phyloP scores from a whole-genome alignment of 805 yeast species.

The Cyberlindnera veronae region DNA sequence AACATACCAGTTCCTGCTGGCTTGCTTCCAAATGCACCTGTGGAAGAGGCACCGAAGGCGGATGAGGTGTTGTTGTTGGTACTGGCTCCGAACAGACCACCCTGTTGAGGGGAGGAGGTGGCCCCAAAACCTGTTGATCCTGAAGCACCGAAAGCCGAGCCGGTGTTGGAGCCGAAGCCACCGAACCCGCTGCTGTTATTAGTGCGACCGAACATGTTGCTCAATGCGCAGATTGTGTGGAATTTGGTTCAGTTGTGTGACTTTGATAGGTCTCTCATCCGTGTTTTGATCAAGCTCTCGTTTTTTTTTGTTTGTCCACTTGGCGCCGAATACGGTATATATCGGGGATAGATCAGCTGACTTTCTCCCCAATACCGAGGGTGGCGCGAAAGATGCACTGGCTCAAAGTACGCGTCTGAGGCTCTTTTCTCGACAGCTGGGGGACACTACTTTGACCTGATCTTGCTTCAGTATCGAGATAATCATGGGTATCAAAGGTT shows the following conservation, averaged over 20 bases:
- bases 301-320: too few relatives aligned
- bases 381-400: too few relatives aligned
- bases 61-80: constrained; percentile 26
- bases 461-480: not conserved
- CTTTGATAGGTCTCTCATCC: too few relatives aligned
- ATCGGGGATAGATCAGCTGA: too few relatives aligned
- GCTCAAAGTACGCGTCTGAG: too few relatives aligned
- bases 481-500: constrained; percentile 50
- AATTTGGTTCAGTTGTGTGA: not conserved
- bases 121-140: constrained; percentile 25
- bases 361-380: too few relatives aligned
- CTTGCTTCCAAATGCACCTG: constrained; percentile 26
- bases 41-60: constrained; percentile 23
- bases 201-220: constrained; percentile 27
- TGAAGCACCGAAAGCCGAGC: constrained; percentile 28
- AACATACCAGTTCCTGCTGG: constrained; percentile 22
- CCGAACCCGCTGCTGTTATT: constrained; percentile 30
- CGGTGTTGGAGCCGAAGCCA: constrained; percentile 31
- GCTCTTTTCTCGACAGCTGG: too few relatives aligned
- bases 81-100: constrained; percentile 38
- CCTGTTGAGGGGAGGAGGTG: constrained; percentile 25
- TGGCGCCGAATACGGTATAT: too few relatives aligned
- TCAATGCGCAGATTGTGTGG: not conserved
- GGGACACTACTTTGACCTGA: too few relatives aligned
- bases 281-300: too few relatives aligned